Percentiles rank a stretch among this genome's conserved stretches.
Evolutionary conservation across 768 basidiomycete species (phyloP).

Genomic region (Kwoniella sp.): DNA sequence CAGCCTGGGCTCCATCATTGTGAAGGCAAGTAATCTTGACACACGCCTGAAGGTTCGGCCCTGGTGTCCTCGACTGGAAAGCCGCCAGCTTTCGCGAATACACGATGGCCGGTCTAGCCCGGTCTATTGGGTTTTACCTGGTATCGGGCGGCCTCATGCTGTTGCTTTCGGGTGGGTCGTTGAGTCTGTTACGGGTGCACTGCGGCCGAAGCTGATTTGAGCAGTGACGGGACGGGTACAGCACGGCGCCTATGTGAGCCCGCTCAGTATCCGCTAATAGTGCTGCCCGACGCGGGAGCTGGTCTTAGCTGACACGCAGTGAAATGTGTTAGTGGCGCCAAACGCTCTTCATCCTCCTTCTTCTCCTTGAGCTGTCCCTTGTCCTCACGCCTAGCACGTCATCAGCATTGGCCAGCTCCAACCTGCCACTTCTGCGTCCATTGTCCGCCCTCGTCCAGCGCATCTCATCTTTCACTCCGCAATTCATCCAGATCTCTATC

Average conservation of each 20-base stretch:
- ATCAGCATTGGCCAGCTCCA: no score
- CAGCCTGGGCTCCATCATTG: background rate
- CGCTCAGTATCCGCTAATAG: no score
- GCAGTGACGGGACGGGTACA: constrained; percentile 26
- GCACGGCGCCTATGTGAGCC: constrained; percentile 37
- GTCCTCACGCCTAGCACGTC: constrained; percentile 23
- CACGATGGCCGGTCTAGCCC: constrained; percentile 22
- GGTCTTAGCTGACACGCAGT: background rate
- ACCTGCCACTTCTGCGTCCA: background rate
- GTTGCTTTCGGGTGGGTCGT: constrained; percentile 24
- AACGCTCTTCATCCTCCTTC: constrained; percentile 27
- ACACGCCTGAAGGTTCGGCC: constrained; percentile 25
- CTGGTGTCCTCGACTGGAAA: constrained; percentile 27
- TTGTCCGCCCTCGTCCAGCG: background rate
- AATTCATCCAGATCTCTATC: constrained; percentile 27
- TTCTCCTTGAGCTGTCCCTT: constrained; percentile 29
- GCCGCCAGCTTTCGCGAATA: constrained; percentile 26
- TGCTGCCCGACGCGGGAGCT: background rate
- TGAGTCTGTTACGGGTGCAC: background rate
- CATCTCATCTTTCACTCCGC: constrained; percentile 3
- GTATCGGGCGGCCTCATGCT: constrained; percentile 38
- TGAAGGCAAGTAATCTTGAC: background rate
- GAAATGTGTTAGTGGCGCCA: constrained; percentile 26
- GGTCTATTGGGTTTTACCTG: constrained; percentile 34
- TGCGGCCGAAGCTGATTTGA: background rate